Conservation (phyloP, 495 filamentous ascomycete species). For the Rostrohypoxylon terebratum region DNA sequence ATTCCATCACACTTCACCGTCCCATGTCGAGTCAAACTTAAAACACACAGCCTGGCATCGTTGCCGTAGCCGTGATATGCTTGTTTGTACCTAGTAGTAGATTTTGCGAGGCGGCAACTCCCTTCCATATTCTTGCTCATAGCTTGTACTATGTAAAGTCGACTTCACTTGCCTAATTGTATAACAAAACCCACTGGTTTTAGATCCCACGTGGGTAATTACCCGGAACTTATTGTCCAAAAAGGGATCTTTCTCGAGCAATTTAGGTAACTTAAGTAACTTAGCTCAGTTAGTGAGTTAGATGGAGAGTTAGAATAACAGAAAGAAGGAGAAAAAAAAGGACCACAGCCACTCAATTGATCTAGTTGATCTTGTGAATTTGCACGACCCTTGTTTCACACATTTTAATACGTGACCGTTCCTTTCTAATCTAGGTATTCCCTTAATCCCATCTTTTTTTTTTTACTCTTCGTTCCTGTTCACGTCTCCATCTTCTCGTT, state of each 20-base stretch:
- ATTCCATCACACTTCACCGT: conserved; percentile 36
- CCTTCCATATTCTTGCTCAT: conserved; percentile 8
- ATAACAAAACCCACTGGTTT: conserved; percentile 30
- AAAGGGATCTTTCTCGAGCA: conserved; percentile 7
- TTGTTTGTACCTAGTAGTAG: no score
- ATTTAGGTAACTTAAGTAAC: not conserved
- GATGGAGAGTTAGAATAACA: conserved; percentile 14
- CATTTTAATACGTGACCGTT: conserved; percentile 5
- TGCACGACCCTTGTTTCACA: conserved; percentile 14
- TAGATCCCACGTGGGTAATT: conserved; percentile 48
- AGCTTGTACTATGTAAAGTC: conserved; percentile 4
- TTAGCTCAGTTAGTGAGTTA: not conserved
- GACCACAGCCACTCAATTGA: not conserved
- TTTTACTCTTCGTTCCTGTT: not conserved
- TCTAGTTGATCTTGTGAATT: not conserved
- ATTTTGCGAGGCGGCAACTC: conserved; percentile 12
- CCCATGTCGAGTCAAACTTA: conserved; percentile 38
- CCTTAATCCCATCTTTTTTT: not conserved
- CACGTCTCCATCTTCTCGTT: conserved; percentile 7
- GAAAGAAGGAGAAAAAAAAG: not conserved
- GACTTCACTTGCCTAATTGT: conserved; percentile 8
- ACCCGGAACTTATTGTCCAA: conserved; percentile 21
- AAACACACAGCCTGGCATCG: conserved; percentile 30
- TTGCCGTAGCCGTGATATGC: conserved; percentile 1
- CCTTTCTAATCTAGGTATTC: not conserved